These are phyloP conservation scores for Trametes coccinea DNA, from an alignment of 768 basidiomycete species.

Conservation along the genomic window DNA sequence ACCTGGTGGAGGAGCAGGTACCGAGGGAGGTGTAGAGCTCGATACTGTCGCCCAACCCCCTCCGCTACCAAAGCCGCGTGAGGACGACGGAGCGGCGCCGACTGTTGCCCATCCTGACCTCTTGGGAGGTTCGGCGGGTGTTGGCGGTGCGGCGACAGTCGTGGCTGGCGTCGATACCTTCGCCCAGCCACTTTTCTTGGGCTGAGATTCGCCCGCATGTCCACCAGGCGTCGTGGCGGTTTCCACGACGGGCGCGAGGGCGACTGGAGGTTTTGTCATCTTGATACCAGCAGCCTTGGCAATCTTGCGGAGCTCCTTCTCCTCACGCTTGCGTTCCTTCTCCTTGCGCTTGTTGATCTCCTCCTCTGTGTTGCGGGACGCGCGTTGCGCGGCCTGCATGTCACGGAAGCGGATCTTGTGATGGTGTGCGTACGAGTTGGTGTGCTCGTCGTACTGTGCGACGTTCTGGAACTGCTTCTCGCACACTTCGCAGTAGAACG, in stretches of 20 bases:
- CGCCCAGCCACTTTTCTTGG: constrained; percentile 54
- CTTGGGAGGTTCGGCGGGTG: constrained; percentile 30
- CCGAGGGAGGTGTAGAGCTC: neutral
- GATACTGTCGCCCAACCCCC: constrained; percentile 23
- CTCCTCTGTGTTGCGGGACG: constrained; percentile 54
- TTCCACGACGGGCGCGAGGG: constrained; percentile 16
- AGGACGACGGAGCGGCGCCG: constrained; percentile 19
- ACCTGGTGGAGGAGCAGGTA: constrained; percentile 3
- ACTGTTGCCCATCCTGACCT: constrained; percentile 55
- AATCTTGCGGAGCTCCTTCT: constrained; percentile 81
- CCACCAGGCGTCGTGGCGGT: constrained; percentile 23
- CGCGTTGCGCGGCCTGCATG: constrained; percentile 74
- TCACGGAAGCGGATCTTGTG: constrained; percentile 82
- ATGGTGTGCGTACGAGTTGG: constrained; percentile 85
- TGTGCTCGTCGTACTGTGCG: constrained; percentile 87
- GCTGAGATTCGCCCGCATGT: constrained; percentile 1
- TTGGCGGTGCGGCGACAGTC: constrained; percentile 18
- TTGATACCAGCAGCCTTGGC: constrained; percentile 81
- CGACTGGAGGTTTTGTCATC: constrained; percentile 42
- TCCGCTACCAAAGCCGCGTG: neutral
- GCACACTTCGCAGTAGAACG: constrained; percentile 82
- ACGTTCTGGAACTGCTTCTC: constrained; percentile 88
- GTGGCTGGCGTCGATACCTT: constrained; percentile 34
- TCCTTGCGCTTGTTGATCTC: constrained; percentile 77
- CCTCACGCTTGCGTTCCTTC: constrained; percentile 83